Base-by-base conservation (phyloP, 2,329 filamentous ascomycete genomes). In the Xylariaceae sp. region DNA sequence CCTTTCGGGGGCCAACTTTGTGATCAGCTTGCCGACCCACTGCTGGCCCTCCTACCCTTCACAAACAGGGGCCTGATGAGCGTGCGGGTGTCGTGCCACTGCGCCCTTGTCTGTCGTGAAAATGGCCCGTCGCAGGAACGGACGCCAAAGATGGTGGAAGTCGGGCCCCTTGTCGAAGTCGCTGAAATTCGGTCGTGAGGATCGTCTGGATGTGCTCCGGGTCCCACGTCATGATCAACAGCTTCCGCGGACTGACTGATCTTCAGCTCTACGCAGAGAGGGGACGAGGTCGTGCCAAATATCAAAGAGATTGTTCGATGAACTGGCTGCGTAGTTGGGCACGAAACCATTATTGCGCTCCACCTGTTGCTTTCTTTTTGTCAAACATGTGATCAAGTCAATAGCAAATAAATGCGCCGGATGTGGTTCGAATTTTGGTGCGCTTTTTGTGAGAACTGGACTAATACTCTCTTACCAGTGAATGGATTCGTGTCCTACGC, bases 161-260 rank as follows among this genome's bases (percentile, higher is more conserved):
- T 48, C 41, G 0, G 56, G 41, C 0, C 70, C 67, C 37, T 76
- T 64, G 15, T 65, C 66, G 41, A 71, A 81, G 43, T 77, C 69
- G 40, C 70, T 62, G 54, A 80, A 80, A n/a, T 37, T 76, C 67
- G 17, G 68, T 69, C 0, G 76, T 71, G 9, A 81, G 61, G 3
- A 78, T 53, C 0, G 74, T 65, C 52, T 79, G 76, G 41, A 81
- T 56, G 40, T 81, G 78, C 40, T 72, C 69, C 1, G 73, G 71
- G 24, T 81, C 74, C 16, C 61, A 55, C 0, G 73, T 78, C 32
- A 68, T 54, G 39, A 76, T 54, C 41, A 69, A 62, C 31, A 64
- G 55, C 26, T 55, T 41, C 14, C 43, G 43, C 7, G 59, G 56
- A 11, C 47, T 47, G 30, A 66, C 47, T 13, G n/a, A n/a, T n/a